Conservation (phyloP, 768 basidiomycete species). For the Mycena metata region DNA sequence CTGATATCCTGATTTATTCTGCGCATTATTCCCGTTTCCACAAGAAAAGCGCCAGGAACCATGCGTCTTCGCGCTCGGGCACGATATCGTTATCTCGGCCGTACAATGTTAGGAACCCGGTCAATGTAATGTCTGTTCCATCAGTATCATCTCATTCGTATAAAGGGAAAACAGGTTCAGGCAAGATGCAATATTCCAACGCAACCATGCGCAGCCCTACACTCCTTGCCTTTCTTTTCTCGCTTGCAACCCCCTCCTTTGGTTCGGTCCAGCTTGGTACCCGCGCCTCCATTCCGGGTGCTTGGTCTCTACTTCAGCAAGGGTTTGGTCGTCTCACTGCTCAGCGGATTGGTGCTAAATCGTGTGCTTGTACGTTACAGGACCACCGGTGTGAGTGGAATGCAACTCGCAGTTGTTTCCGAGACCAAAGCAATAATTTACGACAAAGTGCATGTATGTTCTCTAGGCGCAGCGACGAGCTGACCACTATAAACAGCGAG, state of each 20-base stretch:
- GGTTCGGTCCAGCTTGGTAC: constrained; percentile 9
- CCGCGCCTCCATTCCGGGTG: constrained; percentile 29
- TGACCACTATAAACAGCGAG: constrained; percentile 33
- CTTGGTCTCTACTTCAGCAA: constrained; percentile 32
- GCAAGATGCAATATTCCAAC: neutral
- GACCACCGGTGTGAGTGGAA: constrained; percentile 42
- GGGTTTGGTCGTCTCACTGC: constrained; percentile 1
- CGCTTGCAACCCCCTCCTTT: neutral
- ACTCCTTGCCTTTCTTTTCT: neutral
- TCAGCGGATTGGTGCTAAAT: too few relatives aligned
- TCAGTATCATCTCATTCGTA: neutral
- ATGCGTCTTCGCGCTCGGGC: neutral
- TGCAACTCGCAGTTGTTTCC: constrained; percentile 40
- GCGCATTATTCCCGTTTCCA: neutral
- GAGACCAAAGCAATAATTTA: constrained; percentile 43
- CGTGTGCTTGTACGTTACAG: constrained; percentile 9
- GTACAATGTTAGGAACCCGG: neutral
- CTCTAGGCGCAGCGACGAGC: neutral
- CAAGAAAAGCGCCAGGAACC: constrained; percentile 9
- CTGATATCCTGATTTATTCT: constrained; percentile 5
- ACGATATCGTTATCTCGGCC: neutral
- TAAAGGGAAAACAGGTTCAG: neutral
- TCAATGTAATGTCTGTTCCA: neutral
- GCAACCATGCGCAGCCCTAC: constrained; percentile 7
- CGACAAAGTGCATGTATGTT: constrained; percentile 39